Conservation (phyloP, 2,329 filamentous ascomycete species). For the Pestalotiopsis sp. region DNA sequence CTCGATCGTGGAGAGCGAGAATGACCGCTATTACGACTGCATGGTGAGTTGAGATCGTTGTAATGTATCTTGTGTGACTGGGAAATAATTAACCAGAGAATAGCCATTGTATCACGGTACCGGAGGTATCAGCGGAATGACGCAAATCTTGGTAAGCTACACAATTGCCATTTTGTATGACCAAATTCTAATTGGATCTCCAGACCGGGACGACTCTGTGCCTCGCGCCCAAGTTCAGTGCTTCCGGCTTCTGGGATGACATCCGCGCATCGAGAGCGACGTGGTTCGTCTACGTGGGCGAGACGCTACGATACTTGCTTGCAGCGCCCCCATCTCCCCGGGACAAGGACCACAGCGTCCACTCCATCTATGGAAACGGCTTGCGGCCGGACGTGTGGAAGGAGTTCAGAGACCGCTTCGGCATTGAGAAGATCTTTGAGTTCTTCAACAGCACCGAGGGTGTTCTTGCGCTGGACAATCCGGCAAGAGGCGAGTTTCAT, state of each 20-base stretch:
- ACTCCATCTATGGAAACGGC: conserved; percentile 67
- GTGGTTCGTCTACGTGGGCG: conserved; percentile 77
- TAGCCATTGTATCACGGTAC: conserved; percentile 73
- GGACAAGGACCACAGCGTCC: conserved; percentile 61
- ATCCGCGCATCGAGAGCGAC: conserved; percentile 69
- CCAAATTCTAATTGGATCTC: conserved; percentile 16
- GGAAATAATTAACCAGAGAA: conserved; percentile 7
- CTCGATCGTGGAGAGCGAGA: conserved; percentile 32
- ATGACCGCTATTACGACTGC: conserved; percentile 72
- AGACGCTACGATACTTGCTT: conserved; percentile 75
- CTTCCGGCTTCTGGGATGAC: conserved; percentile 72
- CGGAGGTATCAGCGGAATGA: conserved; percentile 62
- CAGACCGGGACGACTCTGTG: conserved; percentile 56
- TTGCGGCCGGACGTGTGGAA: conserved; percentile 71
- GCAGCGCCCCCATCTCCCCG: conserved; percentile 66
- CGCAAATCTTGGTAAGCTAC: conserved; percentile 53
- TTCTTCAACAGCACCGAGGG: conserved; percentile 82
- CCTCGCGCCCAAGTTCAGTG: conserved; percentile 70
- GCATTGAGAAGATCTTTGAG: conserved; percentile 65
- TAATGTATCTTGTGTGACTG: background rate
- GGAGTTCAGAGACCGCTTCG: conserved; percentile 65
- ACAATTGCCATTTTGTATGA: conserved; percentile 30
- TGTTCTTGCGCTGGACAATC: conserved; percentile 64
- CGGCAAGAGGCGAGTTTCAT: conserved; percentile 63
- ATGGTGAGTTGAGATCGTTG: conserved; percentile 50